Percentiles rank a stretch among this genome's conserved stretches.
phyloP scores from a whole-genome alignment of 352 stramenopile species.

The Ochromonadaceae sp. region DNA sequence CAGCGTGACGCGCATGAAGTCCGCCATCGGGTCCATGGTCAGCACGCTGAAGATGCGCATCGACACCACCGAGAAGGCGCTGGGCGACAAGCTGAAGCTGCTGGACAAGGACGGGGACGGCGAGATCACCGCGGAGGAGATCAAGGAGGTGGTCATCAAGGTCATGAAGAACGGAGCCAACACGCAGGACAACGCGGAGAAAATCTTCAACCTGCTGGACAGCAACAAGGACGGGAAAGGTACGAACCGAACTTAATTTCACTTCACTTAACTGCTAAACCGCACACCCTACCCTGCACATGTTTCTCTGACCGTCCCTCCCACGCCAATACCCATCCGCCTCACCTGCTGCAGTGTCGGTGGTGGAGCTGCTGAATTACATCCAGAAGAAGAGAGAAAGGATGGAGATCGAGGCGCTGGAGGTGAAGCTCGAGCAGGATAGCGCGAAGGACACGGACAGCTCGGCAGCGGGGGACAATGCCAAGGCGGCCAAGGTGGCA shows the following conservation, averaged over 20 bases:
- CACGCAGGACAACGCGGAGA: slow-evolving; percentile 83
- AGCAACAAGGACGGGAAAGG: slow-evolving; percentile 66
- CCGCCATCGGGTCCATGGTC: slow-evolving; percentile 76
- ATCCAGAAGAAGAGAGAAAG: slow-evolving; percentile 62
- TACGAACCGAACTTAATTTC: slow-evolving; percentile 23
- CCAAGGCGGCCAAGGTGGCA: not conserved
- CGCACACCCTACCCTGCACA: not conserved
- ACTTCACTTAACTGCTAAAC: slow-evolving; percentile 8
- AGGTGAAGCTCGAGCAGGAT: slow-evolving; percentile 33
- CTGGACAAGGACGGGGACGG: slow-evolving; percentile 92
- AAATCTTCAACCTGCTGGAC: slow-evolving; percentile 77
- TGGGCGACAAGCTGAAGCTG: slow-evolving; percentile 92
- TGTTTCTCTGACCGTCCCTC: slow-evolving; percentile 18
- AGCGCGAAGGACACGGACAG: not conserved
- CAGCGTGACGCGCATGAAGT: slow-evolving; percentile 69
- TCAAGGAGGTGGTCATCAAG: slow-evolving; percentile 80
- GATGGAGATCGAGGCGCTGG: slow-evolving; percentile 51
- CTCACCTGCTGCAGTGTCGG: slow-evolving; percentile 50
- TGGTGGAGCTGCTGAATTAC: slow-evolving; percentile 76
- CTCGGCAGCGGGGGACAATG: not conserved
- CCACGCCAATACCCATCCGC: slow-evolving; percentile 12
- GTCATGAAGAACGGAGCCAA: slow-evolving; percentile 79
- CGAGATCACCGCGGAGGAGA: slow-evolving; percentile 79
- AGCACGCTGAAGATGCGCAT: slow-evolving; percentile 80
- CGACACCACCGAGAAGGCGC: slow-evolving; percentile 48